phyloP scores from a whole-genome alignment of 345 rosid species.

The Gossypium australe region DNA sequence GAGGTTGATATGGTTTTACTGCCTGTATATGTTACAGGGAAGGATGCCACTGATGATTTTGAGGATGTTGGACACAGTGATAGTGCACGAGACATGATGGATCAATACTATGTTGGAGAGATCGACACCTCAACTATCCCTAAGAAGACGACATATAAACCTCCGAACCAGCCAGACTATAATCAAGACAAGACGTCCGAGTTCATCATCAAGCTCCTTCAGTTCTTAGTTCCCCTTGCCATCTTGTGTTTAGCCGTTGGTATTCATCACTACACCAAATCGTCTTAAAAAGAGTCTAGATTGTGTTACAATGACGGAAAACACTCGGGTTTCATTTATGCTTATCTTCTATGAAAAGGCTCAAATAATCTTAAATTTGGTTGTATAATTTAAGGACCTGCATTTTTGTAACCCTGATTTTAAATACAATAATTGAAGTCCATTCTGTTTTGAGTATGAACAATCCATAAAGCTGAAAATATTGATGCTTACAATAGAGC shows the following conservation, averaged over 20 bases:
- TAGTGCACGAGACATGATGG: conserved; percentile 56
- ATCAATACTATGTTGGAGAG: conserved; percentile 53
- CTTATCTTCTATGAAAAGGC: neutral
- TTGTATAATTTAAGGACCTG: too few species aligned
- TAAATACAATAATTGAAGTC: too few species aligned
- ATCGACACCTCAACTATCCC: conserved; percentile 63
- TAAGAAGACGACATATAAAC: conserved; percentile 39
- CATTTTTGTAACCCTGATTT: too few species aligned
- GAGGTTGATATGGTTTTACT: neutral
- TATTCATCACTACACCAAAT: conserved; percentile 57
- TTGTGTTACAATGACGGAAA: neutral
- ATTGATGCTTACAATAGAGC: too few species aligned
- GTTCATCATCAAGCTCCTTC: conserved; percentile 71
- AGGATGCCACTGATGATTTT: conserved; percentile 75
- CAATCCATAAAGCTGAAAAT: too few species aligned
- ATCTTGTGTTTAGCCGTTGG: conserved; percentile 78
- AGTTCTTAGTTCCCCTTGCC: conserved; percentile 67
- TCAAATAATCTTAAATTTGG: too few species aligned
- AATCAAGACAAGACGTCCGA: conserved; percentile 83
- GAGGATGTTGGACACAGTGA: conserved; percentile 69
- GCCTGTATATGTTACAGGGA: conserved; percentile 31
- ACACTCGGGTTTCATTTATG: neutral
- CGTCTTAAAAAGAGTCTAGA: conserved; percentile 25
- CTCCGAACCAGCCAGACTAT: conserved; percentile 69
- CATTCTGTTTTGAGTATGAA: too few species aligned